phyloP scores from a whole-genome alignment of 257 asterid species.

The Gynochthodes officinalis region DNA sequence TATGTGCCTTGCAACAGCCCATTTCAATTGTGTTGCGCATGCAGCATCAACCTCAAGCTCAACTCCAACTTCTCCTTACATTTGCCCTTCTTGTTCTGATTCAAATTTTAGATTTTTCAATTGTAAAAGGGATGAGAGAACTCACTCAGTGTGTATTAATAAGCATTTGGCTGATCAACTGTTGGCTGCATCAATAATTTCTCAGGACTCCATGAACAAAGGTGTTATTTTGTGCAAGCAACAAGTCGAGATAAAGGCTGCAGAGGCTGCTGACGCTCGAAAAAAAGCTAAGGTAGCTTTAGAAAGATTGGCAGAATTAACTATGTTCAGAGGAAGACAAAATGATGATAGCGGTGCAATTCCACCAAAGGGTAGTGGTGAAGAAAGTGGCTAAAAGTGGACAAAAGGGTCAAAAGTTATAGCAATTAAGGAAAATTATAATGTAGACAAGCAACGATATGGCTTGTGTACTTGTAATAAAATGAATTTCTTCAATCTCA shows the following conservation, averaged over 20 bases:
- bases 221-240: background rate
- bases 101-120: background rate
- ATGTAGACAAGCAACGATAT: too few species aligned
- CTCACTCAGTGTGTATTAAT: background rate
- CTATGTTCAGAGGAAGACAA: too few species aligned
- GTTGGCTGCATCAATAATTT: background rate
- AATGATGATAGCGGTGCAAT: too few species aligned
- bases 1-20: background rate
- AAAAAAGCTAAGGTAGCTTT: background rate
- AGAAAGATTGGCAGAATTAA: background rate
- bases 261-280: background rate
- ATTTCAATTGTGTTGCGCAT: background rate
- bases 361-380: too few species aligned
- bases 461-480: too few species aligned
- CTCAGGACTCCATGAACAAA: background rate
- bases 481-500: too few species aligned
- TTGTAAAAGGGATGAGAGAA: background rate
- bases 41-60: background rate
- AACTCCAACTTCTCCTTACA: too few species aligned
- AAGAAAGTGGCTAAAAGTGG: too few species aligned
- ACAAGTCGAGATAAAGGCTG: background rate
- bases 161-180: background rate
- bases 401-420: too few species aligned
- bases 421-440: too few species aligned
- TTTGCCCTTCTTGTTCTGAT: background rate